Percentiles rank a stretch among this genome's conserved stretches.
Evolutionary conservation across 2,329 filamentous ascomycete species (phyloP).

Genomic region (Dactylellina sp.): DNA sequence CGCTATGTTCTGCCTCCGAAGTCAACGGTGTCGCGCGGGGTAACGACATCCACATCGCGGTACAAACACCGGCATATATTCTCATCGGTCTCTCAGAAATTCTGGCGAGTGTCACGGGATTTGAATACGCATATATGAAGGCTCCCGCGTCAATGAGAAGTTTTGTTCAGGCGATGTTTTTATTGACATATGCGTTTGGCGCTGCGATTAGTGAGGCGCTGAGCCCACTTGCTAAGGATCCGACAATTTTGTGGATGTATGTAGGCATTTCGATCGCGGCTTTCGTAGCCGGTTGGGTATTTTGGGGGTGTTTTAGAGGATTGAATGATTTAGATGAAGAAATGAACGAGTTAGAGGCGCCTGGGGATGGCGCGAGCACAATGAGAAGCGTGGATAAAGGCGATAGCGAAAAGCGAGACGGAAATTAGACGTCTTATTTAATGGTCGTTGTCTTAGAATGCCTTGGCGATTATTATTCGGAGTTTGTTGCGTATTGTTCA

Average conservation of each 20-base stretch:
- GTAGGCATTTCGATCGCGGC: constrained; percentile 60
- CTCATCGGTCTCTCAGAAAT: constrained; percentile 72
- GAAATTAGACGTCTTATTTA: background rate
- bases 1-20: constrained; percentile 64
- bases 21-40: constrained; percentile 59
- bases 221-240: constrained; percentile 65
- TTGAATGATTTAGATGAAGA: constrained; percentile 62
- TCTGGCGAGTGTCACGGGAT: constrained; percentile 74
- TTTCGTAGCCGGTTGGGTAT: constrained; percentile 59
- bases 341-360: constrained; percentile 60
- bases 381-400: background rate
- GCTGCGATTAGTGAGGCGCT: constrained; percentile 67
- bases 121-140: constrained; percentile 80
- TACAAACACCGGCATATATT: constrained; percentile 68
- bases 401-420: constrained; percentile 1
- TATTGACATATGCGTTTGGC: constrained; percentile 72
- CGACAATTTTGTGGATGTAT: constrained; percentile 64
- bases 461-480: background rate
- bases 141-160: constrained; percentile 77
- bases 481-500: background rate
- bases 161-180: constrained; percentile 70
- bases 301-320: constrained; percentile 61
- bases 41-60: constrained; percentile 69
- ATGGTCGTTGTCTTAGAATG: background rate
- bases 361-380: background rate